phyloP scores from a whole-genome alignment of 148 eudicot genomes.

The Tetragonia tetragonoides region DNA sequence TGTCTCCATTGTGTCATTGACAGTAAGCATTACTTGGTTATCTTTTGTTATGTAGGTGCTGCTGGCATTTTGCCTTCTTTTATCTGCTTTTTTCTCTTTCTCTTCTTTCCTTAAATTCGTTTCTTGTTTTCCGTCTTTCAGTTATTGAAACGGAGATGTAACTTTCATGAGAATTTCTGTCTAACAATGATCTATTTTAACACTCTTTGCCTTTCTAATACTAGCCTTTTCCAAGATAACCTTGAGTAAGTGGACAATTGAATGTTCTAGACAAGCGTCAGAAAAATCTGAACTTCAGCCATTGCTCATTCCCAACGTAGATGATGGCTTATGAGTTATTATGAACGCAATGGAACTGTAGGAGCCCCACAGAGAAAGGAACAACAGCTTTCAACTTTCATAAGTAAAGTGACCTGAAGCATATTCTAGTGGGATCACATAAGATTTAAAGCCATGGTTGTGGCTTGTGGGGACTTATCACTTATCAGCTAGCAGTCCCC shows the following conservation, averaged over 20 bases:
- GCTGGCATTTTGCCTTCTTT: too few species aligned
- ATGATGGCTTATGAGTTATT: background rate
- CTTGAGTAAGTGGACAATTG: background rate
- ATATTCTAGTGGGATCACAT: constrained; percentile 19
- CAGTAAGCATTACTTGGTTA: background rate
- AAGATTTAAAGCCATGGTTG: constrained; percentile 10
- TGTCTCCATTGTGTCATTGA: too few species aligned
- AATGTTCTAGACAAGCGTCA: background rate
- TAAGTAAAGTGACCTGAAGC: background rate
- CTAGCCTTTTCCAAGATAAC: background rate
- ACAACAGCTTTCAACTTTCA: constrained; percentile 22
- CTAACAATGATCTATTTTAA: too few species aligned
- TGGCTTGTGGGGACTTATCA: constrained; percentile 29
- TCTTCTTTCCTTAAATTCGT: background rate
- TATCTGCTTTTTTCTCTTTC: background rate
- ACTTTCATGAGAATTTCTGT: too few species aligned
- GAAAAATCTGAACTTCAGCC: constrained; percentile 7
- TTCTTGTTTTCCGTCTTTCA: too few species aligned
- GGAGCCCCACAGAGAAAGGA: constrained; percentile 31
- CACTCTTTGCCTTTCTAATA: too few species aligned
- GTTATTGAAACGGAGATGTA: too few species aligned
- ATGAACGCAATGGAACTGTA: constrained; percentile 10
- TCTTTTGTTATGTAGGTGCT: too few species aligned
- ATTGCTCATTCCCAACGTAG: background rate
- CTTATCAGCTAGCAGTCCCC: constrained; percentile 10